Base-by-base conservation (phyloP, 768 basidiomycete species). In the Kwoniella europaea region DNA sequence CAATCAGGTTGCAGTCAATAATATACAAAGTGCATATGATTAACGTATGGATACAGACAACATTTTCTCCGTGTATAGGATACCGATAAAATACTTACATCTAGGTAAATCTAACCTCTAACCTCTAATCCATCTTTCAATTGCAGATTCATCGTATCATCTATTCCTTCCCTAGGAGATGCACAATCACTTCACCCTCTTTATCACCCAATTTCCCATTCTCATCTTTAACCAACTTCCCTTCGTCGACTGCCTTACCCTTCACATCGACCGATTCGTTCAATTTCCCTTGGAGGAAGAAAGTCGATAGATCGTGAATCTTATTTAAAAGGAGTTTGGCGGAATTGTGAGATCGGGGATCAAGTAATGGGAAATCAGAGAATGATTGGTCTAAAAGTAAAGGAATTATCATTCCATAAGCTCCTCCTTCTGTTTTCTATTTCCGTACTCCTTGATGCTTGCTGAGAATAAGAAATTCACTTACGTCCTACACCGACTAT, bases 361-460 rank as follows among this genome's bases (percentile, higher is more conserved):
- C 46, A 18, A 82, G 74, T 22, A 81, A 68, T 29, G 80, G 79
- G 71, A 82, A 81, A 63, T 82, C 82, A 20, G 82, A 82, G 67
- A 82, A 82, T 16, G 76, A 69, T 72, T 82, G 80, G 54, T 82
- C 80, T 77, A 68, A 41, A 4, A 62, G 42, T 4, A n/a, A 35
- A 10, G 10, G n/a, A 7, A 56, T 22, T 16, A 7, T 27, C 16
- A 13, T 20, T 20, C 12, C 12, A 22, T 67, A n/a, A 59, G 29
- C 53, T 57, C 50, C 50, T 57, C 24, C 18, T 61, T 22, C 24
- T 16, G 12, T 54, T 16, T 22, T 9, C 18, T 53, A 10, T 20
- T 42, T 24, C 42, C 41, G 59, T 24, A 44, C 46, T 50, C 35
- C 35, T 35, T 0, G 1, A 1, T 35, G 35, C 6, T 35, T 35